phyloP scores from a whole-genome alignment of 2,329 filamentous ascomycete genomes.

The Plenodomus tracheiphilus region DNA sequence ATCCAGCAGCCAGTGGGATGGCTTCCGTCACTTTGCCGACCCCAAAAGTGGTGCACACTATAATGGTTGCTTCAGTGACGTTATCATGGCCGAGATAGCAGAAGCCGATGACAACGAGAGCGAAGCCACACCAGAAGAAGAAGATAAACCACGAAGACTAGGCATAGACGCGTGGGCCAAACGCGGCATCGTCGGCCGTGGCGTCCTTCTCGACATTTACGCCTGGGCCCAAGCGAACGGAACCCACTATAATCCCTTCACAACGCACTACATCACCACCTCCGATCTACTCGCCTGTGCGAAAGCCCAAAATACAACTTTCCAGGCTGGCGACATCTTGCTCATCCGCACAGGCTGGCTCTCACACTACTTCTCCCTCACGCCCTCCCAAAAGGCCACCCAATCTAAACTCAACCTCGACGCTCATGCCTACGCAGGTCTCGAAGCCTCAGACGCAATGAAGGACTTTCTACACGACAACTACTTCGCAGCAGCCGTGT shows the following conservation, averaged over 20 bases:
- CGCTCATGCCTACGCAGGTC: slow-evolving; percentile 45
- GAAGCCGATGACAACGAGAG: slow-evolving; percentile 13
- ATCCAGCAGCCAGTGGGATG: slow-evolving; percentile 41
- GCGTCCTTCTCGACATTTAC: slow-evolving; percentile 59
- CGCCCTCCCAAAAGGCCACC: slow-evolving; percentile 5
- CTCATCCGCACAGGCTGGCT: slow-evolving; percentile 36
- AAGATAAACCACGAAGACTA: slow-evolving; percentile 22
- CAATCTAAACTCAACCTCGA: slow-evolving; percentile 12
- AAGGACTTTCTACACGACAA: slow-evolving; percentile 81
- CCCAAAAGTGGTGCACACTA: slow-evolving; percentile 33
- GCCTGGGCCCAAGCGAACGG: slow-evolving; percentile 17
- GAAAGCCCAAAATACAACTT: slow-evolving; percentile 14
- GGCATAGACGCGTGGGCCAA: slow-evolving; percentile 52
- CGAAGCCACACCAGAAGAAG: slow-evolving; percentile 4
- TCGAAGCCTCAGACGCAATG: slow-evolving; percentile 89
- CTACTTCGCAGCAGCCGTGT: slow-evolving; percentile 32
- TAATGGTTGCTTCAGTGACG: slow-evolving; percentile 34
- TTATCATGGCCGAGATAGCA: slow-evolving; percentile 26
- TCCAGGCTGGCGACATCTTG: slow-evolving; percentile 36
- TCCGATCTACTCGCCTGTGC: slow-evolving; percentile 23
- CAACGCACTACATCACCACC: slow-evolving; percentile 18
- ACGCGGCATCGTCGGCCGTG: slow-evolving; percentile 60
- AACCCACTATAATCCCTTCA: slow-evolving; percentile 28
- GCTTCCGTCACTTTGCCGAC: slow-evolving; percentile 42
- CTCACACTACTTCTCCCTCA: slow-evolving; percentile 15